phyloP scores from a whole-genome alignment of 2,329 filamentous ascomycete species.

The Eutypa lata region DNA sequence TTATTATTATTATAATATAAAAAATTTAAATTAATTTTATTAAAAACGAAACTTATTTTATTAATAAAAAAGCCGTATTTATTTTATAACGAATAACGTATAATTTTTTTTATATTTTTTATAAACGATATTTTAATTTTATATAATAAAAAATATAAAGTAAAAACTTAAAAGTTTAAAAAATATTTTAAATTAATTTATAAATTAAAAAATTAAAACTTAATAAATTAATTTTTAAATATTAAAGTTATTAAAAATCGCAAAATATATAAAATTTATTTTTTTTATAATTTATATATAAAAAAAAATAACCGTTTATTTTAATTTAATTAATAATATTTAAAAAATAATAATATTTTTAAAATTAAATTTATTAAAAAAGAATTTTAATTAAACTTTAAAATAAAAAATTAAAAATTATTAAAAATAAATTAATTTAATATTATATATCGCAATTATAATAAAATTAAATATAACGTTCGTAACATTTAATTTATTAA shows the following conservation, averaged over 20 bases:
- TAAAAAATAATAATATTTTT: not conserved
- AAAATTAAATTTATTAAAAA: not conserved
- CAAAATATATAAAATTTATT: not conserved
- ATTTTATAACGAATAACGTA: too few relatives aligned
- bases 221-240: not conserved
- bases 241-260: too few relatives aligned
- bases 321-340: not conserved
- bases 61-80: not conserved
- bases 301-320: not conserved
- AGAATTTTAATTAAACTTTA: not conserved
- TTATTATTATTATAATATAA: not conserved
- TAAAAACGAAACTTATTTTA: not conserved
- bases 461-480: not conserved
- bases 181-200: not conserved
- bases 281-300: not conserved
- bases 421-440: not conserved
- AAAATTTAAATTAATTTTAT: not conserved
- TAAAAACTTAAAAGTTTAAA: not conserved
- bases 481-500: not conserved
- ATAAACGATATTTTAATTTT: too few relatives aligned
- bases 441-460: not conserved
- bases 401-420: too few relatives aligned
- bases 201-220: not conserved
- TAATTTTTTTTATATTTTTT: too few relatives aligned
- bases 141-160: not conserved